A percentile compares a stretch with the other conserved stretches of the same genome.
phyloP scores from a whole-genome alignment of 2,329 filamentous ascomycete genomes.

The Colletotrichum viniferum region DNA sequence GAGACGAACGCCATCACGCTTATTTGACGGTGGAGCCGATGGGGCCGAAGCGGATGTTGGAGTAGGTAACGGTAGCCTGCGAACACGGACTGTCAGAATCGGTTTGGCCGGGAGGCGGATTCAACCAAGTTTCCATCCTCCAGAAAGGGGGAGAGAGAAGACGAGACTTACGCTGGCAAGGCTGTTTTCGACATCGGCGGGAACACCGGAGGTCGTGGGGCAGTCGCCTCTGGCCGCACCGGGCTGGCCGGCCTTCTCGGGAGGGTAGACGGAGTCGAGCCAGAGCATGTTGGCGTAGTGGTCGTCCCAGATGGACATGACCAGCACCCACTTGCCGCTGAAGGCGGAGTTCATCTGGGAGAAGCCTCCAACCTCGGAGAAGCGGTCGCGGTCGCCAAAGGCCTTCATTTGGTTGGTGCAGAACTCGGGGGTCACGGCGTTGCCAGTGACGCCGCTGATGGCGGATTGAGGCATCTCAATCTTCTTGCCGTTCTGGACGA shows the following conservation, averaged over 20 bases:
- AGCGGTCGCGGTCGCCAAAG: constrained; percentile 58
- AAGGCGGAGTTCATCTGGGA: constrained; percentile 59
- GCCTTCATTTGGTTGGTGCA: constrained; percentile 60
- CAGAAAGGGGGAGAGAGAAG: too few species aligned
- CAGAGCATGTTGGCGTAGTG: constrained; percentile 70
- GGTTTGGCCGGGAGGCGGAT: too few species aligned
- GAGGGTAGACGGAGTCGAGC: constrained; percentile 68
- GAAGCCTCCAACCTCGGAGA: constrained; percentile 60
- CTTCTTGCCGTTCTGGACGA: constrained; percentile 62
- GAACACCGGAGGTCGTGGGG: constrained; percentile 27
- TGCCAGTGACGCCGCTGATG: constrained; percentile 26
- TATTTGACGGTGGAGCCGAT: constrained; percentile 43
- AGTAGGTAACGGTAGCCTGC: constrained; percentile 45
- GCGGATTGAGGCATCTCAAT: constrained; percentile 49
- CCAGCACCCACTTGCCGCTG: constrained; percentile 64
- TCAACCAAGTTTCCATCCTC: too few species aligned
- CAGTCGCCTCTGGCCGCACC: constrained; percentile 29
- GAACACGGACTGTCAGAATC: too few species aligned
- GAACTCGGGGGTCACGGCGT: constrained; percentile 61
- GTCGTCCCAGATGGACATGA: constrained; percentile 62
- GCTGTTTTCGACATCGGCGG: constrained; percentile 25
- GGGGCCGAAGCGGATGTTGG: constrained; percentile 51
- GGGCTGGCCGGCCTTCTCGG: constrained; percentile 27
- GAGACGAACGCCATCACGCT: too few species aligned
- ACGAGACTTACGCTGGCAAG: constrained; percentile 21